Base-by-base conservation (phyloP, 148 eudicot genomes). In the Agrostemma githago region DNA sequence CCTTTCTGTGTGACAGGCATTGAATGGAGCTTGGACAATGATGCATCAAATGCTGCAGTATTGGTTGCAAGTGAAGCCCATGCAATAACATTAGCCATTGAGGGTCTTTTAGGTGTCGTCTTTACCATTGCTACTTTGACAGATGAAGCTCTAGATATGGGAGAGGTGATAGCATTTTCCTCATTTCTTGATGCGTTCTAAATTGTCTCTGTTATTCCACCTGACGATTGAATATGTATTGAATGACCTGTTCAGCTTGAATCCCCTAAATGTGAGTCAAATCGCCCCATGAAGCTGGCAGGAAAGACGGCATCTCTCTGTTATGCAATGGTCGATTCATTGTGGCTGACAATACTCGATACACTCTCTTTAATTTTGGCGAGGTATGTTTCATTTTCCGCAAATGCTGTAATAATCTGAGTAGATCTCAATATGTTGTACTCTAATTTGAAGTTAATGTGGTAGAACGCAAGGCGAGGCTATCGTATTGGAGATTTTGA, bases 31-130 rank as follows among this genome's bases (percentile, higher is more conserved):
- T 86, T 95, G 89, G 99, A 95, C 68, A 89, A 88, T 66, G 99
- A 95, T 87, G 99, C 97, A 74, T 90, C 99, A 16, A 95, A 95
- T 84, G 85, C 94, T 73, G 93, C 99, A 73, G 97, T 95, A 74
- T 84, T 95, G 85, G 96, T 95, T 80, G 99, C 99, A 63, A 95
- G 99, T 83, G 97, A 95, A 82, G 99, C 99, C 79, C 99, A 95
- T 85, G 91, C 97, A 17, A 89, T 95, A 73, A 86, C 96, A 63
- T 90, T 95, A 87, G 99, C 99, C 58, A 89, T 95, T 80, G 99
- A 95, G 81, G 97, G 99, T 39, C 85, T 95, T 66, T 81, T 95
- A 76, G 99, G 99, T 66, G 97, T 95, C 83, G 99, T 95, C 69
- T 95, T 95, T 77, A 88, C 99, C 20, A 86, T 95, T 79, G 99